phyloP scores from a whole-genome alignment of 148 eudicot species.

The Amaranthus hypochondriacus region DNA sequence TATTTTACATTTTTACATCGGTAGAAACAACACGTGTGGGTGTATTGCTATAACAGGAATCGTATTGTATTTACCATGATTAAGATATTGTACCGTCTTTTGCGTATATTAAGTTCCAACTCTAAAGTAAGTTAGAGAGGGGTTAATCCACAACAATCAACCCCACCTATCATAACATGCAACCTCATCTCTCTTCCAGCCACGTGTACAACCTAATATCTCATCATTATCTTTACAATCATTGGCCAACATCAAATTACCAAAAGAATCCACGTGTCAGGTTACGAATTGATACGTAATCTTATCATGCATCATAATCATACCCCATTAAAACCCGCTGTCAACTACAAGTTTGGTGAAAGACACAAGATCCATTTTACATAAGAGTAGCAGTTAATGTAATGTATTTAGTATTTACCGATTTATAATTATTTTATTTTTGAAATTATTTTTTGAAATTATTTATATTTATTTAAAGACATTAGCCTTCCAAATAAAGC shows the following conservation, averaged over 20 bases:
- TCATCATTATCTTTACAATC: conserved; percentile 11
- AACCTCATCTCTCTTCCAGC: conserved; percentile 7
- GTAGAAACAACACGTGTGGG: conserved; percentile 19
- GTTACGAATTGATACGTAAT: not conserved
- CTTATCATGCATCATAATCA: not conserved
- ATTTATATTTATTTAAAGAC: no score
- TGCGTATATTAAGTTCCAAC: conserved; percentile 24
- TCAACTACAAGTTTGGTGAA: conserved; percentile 21
- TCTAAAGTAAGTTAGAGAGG: conserved; percentile 5
- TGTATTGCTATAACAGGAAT: no score
- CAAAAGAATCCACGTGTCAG: conserved; percentile 19
- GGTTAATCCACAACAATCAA: conserved; percentile 7
- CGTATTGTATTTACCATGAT: not conserved
- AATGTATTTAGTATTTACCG: not conserved
- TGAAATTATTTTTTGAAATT: no score
- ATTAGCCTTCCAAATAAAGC: conserved; percentile 3
- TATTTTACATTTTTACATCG: not conserved
- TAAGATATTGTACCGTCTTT: conserved; percentile 15
- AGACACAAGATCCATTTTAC: conserved; percentile 20
- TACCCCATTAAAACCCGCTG: conserved; percentile 4
- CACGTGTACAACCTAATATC: conserved; percentile 11
- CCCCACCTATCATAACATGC: conserved; percentile 21
- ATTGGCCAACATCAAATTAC: conserved; percentile 10
- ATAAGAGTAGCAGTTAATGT: not conserved
- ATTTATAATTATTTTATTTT: no score